Percentiles rank a stretch among this genome's conserved stretches.
phyloP scores from a whole-genome alignment of 257 asterid species.

The Rhazya stricta region DNA sequence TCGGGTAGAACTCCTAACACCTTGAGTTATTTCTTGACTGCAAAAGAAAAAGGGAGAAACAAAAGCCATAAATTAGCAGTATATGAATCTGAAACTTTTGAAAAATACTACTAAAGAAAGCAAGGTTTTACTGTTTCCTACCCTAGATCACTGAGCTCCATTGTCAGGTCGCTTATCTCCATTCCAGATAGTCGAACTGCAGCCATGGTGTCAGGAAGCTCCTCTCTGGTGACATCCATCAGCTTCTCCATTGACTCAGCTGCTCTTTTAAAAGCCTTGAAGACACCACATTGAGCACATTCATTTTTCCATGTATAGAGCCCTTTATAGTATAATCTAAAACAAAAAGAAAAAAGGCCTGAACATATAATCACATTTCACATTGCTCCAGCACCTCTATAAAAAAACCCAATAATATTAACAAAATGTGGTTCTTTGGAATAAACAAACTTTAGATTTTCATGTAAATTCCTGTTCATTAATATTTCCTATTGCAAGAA shows the following conservation, averaged over 20 bases:
- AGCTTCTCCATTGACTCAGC: conserved; percentile 77
- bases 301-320: background rate
- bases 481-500: background rate
- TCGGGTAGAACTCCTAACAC: conserved; percentile 77
- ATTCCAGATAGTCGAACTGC: conserved; percentile 91
- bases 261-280: conserved; percentile 82
- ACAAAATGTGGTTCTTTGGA: background rate
- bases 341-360: background rate
- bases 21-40: conserved; percentile 80
- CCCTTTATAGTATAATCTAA: background rate
- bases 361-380: background rate
- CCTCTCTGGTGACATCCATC: conserved; percentile 79
- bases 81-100: background rate
- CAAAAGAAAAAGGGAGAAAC: background rate
- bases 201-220: conserved; percentile 92
- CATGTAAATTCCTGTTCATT: background rate
- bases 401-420: background rate
- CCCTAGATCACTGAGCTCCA: conserved; percentile 95
- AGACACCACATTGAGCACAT: conserved; percentile 11
- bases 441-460: background rate
- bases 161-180: conserved; percentile 89
- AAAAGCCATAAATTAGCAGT: background rate
- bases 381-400: background rate
- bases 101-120: background rate
- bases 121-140: conserved; percentile 21